Conservation (phyloP, 257 asterid species). For the Solanum virginianum region DNA sequence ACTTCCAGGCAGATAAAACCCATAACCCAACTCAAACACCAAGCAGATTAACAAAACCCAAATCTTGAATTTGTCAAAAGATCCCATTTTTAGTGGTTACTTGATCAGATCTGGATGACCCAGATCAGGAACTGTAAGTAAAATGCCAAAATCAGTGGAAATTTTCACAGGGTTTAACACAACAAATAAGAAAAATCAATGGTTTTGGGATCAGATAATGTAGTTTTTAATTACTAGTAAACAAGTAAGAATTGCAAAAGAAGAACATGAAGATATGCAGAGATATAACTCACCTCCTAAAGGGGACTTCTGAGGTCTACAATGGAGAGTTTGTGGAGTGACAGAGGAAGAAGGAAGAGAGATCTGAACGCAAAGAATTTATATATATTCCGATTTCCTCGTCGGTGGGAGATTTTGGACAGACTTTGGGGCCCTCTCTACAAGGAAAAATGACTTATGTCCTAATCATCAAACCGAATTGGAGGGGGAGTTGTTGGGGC, state of each 20-base stretch:
- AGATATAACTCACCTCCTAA: background rate
- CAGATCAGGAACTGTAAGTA: conserved; percentile 29
- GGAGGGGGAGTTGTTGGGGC: accelerated
- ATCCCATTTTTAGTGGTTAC: conserved; percentile 39
- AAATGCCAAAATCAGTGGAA: conserved; percentile 9
- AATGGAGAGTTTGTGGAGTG: background rate
- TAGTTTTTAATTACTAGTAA: background rate
- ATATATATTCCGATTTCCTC: background rate
- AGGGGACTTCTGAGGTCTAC: background rate
- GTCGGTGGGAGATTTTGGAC: background rate
- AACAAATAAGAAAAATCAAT: background rate
- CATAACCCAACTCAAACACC: conserved; percentile 36
- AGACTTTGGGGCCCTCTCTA: background rate
- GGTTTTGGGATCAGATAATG: background rate
- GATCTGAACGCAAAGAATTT: background rate
- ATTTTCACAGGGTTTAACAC: background rate
- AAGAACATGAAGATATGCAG: background rate
- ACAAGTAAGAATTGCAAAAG: background rate
- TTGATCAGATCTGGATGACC: conserved; percentile 39
- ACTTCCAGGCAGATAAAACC: conserved; percentile 87
- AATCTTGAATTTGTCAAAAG: conserved; percentile 40
- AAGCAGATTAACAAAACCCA: conserved; percentile 37
- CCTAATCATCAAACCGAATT: background rate
- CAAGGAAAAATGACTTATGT: background rate
- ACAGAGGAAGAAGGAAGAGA: background rate